A percentile compares a stretch with the other conserved stretches of the same genome.
Conservation (phyloP, 768 basidiomycete species). For the Phanerochaete sordida region DNA sequence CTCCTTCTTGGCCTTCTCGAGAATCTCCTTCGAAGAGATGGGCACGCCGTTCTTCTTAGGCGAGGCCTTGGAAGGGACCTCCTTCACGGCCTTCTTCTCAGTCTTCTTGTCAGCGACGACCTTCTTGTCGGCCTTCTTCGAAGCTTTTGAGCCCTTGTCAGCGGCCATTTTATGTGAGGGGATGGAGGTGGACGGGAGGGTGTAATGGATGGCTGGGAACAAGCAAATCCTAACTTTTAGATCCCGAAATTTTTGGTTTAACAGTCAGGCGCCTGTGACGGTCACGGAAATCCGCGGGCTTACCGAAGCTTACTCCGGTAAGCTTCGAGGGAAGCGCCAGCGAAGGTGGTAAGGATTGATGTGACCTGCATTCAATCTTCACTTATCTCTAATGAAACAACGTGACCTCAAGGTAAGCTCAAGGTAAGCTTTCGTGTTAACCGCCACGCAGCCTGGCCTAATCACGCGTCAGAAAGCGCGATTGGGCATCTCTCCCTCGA, state of each 20-base stretch:
- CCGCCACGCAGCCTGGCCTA: background rate
- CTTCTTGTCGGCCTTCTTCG: slow-evolving; percentile 38
- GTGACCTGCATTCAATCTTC: background rate
- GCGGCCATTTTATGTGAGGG: slow-evolving; percentile 29
- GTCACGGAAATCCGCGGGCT: background rate
- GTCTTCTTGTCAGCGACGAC: slow-evolving; percentile 30
- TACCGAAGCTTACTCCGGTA: background rate
- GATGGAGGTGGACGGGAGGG: slow-evolving; percentile 8
- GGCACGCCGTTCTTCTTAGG: slow-evolving; percentile 24
- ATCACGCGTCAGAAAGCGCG: background rate
- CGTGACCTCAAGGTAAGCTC: background rate
- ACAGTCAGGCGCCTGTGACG: slow-evolving; percentile 8
- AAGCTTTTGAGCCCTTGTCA: slow-evolving; percentile 13
- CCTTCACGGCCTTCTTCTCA: slow-evolving; percentile 32
- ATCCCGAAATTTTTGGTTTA: slow-evolving; percentile 17
- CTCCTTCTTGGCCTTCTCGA: slow-evolving; percentile 36
- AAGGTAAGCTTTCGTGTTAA: background rate
- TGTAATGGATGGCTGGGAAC: slow-evolving; percentile 14
- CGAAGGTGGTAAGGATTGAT: background rate
- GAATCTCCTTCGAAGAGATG: slow-evolving; percentile 39
- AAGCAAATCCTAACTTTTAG: slow-evolving; percentile 11
- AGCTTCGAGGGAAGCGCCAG: background rate
- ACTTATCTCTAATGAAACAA: background rate
- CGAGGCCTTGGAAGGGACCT: slow-evolving; percentile 23
- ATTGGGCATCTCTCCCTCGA: background rate